Conservation (phyloP, 352 stramenopile genomes). For the Stramenopiles sp. region DNA sequence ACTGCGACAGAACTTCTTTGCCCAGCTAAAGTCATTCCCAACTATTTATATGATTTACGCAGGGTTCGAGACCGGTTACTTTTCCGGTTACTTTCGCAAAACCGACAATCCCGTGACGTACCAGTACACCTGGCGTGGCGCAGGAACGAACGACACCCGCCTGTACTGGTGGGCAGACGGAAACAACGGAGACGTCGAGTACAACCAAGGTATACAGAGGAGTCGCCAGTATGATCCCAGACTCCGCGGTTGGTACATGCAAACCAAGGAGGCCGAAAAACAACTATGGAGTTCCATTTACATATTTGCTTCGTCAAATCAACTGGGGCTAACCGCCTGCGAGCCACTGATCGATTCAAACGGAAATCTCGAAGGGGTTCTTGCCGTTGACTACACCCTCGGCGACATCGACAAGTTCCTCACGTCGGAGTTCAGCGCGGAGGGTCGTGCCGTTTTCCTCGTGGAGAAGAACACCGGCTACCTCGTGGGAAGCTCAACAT, state of each 20-base stretch:
- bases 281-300: neutral
- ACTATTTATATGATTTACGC: constrained; percentile 13
- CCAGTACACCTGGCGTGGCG: neutral
- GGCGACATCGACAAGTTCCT: neutral
- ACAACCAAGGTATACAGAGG: neutral
- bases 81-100: constrained; percentile 6
- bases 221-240: neutral
- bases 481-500: neutral
- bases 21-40: neutral
- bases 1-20: constrained; percentile 3
- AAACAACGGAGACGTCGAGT: neutral
- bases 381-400: neutral
- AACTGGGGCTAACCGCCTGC: neutral
- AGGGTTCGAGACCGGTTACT: constrained; percentile 8
- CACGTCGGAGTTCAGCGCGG: neutral
- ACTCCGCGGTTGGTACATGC: constrained; percentile 2
- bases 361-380: neutral
- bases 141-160: neutral
- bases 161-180: constrained; percentile 6
- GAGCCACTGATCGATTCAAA: neutral
- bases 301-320: constrained; percentile 8
- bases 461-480: neutral
- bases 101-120: neutral
- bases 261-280: neutral
- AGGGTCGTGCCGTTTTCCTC: neutral